Evolutionary conservation across 148 eudicot species (phyloP).

Genomic region (Cornus florida): DNA sequence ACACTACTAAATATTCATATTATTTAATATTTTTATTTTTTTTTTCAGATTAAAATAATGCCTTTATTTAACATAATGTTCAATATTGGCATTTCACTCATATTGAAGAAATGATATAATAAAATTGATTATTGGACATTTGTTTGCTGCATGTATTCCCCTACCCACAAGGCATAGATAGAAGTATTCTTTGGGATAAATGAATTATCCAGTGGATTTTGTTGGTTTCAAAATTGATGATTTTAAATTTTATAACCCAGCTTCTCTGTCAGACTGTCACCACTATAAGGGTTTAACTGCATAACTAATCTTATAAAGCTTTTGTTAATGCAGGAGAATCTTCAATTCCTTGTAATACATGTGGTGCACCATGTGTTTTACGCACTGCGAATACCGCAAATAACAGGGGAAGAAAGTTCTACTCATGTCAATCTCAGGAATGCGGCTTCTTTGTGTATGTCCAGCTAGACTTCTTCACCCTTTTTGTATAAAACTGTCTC

Average conservation of each 20-base stretch:
- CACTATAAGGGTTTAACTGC: neutral
- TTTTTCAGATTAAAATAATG: too few relatives aligned
- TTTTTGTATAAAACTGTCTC: neutral
- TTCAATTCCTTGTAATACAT: slow-evolving; percentile 64
- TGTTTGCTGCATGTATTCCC: too few relatives aligned
- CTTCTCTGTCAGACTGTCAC: neutral
- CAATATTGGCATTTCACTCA: too few relatives aligned
- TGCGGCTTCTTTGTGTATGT: slow-evolving; percentile 93
- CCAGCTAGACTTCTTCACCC: slow-evolving; percentile 14
- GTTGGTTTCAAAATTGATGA: neutral
- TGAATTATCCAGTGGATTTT: neutral
- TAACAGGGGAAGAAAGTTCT: slow-evolving; percentile 90
- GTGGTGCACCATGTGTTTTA: slow-evolving; percentile 59
- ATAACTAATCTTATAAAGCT: slow-evolving; percentile 4
- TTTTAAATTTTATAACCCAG: neutral
- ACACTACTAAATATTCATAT: too few relatives aligned
- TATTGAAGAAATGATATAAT: too few relatives aligned
- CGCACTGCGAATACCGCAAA: slow-evolving; percentile 84
- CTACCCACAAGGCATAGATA: too few relatives aligned
- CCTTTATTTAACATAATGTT: too few relatives aligned
- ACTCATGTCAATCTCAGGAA: slow-evolving; percentile 67
- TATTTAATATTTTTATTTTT: too few relatives aligned
- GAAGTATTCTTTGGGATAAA: neutral
- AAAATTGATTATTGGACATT: too few relatives aligned
- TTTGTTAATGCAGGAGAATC: slow-evolving; percentile 51